Evolutionary conservation across 2,329 filamentous ascomycete species (phyloP).

Genomic region (Trichoderma arundinaceum): DNA sequence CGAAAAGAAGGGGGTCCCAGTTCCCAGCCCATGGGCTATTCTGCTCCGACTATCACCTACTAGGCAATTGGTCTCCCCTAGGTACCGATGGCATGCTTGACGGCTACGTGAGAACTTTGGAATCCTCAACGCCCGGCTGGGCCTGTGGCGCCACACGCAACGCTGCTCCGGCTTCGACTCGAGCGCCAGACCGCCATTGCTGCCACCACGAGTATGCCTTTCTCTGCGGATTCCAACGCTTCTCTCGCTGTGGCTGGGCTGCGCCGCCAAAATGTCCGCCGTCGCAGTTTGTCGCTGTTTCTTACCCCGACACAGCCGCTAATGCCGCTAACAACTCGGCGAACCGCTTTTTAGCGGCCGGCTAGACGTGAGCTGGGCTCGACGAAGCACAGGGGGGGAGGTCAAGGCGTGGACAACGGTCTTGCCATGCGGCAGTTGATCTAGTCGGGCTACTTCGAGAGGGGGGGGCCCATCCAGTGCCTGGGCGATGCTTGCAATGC

Average conservation of each 20-base stretch:
- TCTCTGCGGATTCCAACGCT: background rate
- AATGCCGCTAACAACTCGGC: slow-evolving; percentile 20
- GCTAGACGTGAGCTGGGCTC: background rate
- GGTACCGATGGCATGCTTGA: too few relatives aligned
- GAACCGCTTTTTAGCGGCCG: slow-evolving; percentile 2
- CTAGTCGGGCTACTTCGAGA: background rate
- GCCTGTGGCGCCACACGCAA: slow-evolving; percentile 18
- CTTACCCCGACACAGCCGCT: background rate
- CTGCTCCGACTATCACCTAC: background rate
- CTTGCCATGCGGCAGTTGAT: slow-evolving; percentile 2
- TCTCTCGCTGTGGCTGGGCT: background rate
- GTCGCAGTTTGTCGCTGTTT: background rate
- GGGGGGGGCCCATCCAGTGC: background rate
- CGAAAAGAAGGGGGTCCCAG: too few relatives aligned
- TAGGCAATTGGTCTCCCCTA: too few relatives aligned
- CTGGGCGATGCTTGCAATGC: background rate
- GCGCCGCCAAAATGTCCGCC: background rate
- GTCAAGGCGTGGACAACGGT: background rate
- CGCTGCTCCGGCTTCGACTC: background rate
- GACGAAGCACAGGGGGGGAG: slow-evolving; percentile 2
- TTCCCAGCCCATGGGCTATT: background rate
- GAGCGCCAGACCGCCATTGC: slow-evolving; percentile 1
- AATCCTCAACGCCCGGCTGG: slow-evolving; percentile 6
- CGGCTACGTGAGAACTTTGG: background rate
- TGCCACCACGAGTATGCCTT: background rate